These are phyloP conservation scores for Kluyveromyces marxianus DNA, from an alignment of 1,139 yeast genomes.

Conservation along the genomic window DNA sequence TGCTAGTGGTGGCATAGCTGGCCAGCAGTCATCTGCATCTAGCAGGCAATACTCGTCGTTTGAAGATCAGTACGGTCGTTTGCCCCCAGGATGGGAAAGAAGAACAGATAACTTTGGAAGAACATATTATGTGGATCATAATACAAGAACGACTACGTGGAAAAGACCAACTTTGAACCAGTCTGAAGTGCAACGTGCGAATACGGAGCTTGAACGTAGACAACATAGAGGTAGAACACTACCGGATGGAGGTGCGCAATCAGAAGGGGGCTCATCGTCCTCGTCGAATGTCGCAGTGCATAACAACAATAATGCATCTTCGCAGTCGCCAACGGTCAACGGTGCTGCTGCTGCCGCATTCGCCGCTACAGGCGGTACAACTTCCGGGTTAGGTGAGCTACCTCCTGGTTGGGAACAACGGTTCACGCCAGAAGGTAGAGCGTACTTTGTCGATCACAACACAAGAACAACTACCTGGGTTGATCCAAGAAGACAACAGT, in stretches of 20 bases:
- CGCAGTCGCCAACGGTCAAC: slow-evolving; percentile 41
- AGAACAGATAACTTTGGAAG: slow-evolving; percentile 96
- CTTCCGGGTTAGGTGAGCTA: slow-evolving; percentile 91
- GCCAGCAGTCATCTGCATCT: slow-evolving; percentile 18
- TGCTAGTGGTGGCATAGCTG: slow-evolving; percentile 13
- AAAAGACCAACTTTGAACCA: slow-evolving; percentile 82
- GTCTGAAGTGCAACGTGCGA: slow-evolving; percentile 56
- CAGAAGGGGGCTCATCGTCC: slow-evolving; percentile 21
- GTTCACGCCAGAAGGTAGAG: slow-evolving; percentile 95
- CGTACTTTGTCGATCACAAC: slow-evolving; percentile 96
- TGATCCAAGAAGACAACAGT: slow-evolving; percentile 98
- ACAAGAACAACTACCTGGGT: slow-evolving; percentile 99
- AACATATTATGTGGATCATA: slow-evolving; percentile 96
- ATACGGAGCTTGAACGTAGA: slow-evolving; percentile 81
- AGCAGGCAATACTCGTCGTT: slow-evolving; percentile 77
- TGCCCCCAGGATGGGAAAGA: slow-evolving; percentile 99
- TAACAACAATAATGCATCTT: slow-evolving; percentile 29
- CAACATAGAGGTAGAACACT: slow-evolving; percentile 86
- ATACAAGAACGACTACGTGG: slow-evolving; percentile 97
- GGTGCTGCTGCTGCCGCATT: slow-evolving; percentile 70
- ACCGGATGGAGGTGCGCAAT: slow-evolving; percentile 53
- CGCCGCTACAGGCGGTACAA: slow-evolving; percentile 87
- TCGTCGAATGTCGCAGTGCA: slow-evolving; percentile 32
- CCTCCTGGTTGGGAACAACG: slow-evolving; percentile 99
- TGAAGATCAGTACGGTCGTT: slow-evolving; percentile 92